phyloP scores from a whole-genome alignment of 1,284 basidiomycete species.

The Moniliophthora roreri region DNA sequence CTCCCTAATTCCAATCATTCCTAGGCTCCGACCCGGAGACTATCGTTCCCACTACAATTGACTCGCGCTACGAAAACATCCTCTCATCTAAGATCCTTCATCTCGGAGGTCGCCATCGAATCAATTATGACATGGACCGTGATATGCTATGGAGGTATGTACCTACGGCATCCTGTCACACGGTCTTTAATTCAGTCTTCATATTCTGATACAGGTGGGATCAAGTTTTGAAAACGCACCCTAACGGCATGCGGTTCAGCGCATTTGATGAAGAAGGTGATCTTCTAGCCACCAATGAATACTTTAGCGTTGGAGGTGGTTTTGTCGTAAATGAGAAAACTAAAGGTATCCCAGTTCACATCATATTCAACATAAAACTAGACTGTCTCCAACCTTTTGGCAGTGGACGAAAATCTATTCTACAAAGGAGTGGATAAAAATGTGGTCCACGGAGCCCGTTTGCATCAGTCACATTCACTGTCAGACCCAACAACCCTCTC shows the following conservation, averaged over 20 bases:
- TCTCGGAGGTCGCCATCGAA: constrained; percentile 72
- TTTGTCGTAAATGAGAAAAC: constrained; percentile 92
- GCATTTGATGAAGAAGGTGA: constrained; percentile 82
- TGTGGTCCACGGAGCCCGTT: constrained; percentile 74
- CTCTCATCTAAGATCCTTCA: constrained; percentile 63
- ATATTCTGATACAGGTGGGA: constrained; percentile 52
- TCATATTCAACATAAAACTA: neutral
- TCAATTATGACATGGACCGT: constrained; percentile 82
- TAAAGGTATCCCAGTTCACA: constrained; percentile 49
- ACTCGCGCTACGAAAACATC: constrained; percentile 73
- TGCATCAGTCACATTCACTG: constrained; percentile 66
- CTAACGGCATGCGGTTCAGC: constrained; percentile 92
- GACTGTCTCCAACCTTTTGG: neutral
- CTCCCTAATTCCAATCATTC: neutral
- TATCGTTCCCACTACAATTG: constrained; percentile 80
- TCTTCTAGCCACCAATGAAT: constrained; percentile 92
- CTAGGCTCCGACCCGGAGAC: constrained; percentile 80
- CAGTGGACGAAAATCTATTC: constrained; percentile 92
- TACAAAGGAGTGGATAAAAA: constrained; percentile 94
- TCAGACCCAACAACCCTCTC: constrained; percentile 31
- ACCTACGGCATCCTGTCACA: neutral
- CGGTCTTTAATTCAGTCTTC: neutral
- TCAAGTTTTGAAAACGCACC: constrained; percentile 76
- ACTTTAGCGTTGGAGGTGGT: constrained; percentile 89
- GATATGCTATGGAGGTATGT: constrained; percentile 84